Evolutionary conservation across 768 basidiomycete species (phyloP), one percentile per base, ranked within the genome.

Genomic region (Naganishia vishniacii): DNA sequence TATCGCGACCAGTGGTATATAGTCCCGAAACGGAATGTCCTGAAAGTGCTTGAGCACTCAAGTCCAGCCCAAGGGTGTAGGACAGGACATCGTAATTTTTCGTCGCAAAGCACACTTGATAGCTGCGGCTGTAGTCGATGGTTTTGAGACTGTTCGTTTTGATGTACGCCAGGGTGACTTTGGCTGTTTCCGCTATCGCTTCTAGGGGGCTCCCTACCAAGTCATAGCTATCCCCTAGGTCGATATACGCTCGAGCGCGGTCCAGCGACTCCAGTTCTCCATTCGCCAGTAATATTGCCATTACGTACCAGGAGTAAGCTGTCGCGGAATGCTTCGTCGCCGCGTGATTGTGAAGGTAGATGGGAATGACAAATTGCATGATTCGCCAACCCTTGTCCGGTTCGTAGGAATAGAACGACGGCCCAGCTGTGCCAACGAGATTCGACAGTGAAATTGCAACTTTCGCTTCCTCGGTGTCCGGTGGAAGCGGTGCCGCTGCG

Each of bases 141-240:
- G 53, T 56, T 13, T 56, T 56, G 20, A 56, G 23, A 56, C 53
- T 56, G 11, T 65, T 64, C 8, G 67, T 59, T 28, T 67, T 40
- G 20, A 56, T 56, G 13, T 56, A 56, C 0, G 32, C 53, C 20
- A 56, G 15, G 13, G 53, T 56, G 53, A 56, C 53, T 56, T 56
- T 56, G 7, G 53, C 53, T 4, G 53, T 56, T 26, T 56, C 53
- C 5, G 53, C 53, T 9, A 56, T 56, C 3, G 53, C 53, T 15
- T 56, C 53, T 26, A 56, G 2, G 1, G 53, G 53, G 18, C 37
- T 41, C 13, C 53, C 53, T 6, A 56, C 9, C 6, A 56, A 29
- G 25, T 56, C 40, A 23, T 56, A 56, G 11, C 20, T 37, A 26
- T 56, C 34, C 4, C 53, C 53, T 18, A 56, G 23, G 12, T 56